A percentile compares a stretch with the other conserved stretches of the same genome.
These are phyloP conservation scores for Sporobolomyces roseus DNA, from an alignment of 768 basidiomycete genomes.

Conservation along the genomic window DNA sequence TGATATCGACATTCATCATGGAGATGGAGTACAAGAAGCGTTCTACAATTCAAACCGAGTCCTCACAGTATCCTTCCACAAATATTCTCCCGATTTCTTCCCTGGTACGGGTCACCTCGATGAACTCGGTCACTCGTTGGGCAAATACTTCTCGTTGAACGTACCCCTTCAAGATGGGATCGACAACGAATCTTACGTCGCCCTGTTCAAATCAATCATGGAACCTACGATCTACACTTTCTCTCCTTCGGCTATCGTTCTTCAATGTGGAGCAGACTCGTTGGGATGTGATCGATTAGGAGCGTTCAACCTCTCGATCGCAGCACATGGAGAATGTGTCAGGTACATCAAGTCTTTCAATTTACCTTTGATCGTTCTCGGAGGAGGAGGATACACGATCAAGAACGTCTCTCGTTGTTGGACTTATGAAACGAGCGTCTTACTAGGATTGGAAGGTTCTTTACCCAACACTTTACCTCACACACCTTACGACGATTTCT, in stretches of 20 bases:
- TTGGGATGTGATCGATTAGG: constrained; percentile 90
- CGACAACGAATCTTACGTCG: constrained; percentile 94
- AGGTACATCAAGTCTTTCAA: constrained; percentile 90
- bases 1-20: constrained; percentile 98
- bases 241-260: constrained; percentile 80
- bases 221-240: constrained; percentile 88
- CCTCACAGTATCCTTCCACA: constrained; percentile 98
- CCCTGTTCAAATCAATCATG: constrained; percentile 91
- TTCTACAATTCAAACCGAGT: constrained; percentile 98
- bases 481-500: constrained; percentile 89
- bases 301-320: constrained; percentile 95
- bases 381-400: constrained; percentile 95
- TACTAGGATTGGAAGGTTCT: constrained; percentile 65
- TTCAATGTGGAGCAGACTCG: constrained; percentile 96
- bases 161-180: constrained; percentile 93
- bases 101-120: constrained; percentile 94
- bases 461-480: constrained; percentile 82
- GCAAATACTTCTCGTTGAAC: constrained; percentile 92
- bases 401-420: constrained; percentile 97
- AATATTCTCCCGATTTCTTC: constrained; percentile 92
- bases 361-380: constrained; percentile 83
- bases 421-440: constrained; percentile 94
- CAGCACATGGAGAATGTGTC: constrained; percentile 96
- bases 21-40: constrained; percentile 92
- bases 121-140: constrained; percentile 74